These are phyloP conservation scores for Polygonum aviculare DNA, from an alignment of 148 eudicot genomes.

Conservation along the genomic window DNA sequence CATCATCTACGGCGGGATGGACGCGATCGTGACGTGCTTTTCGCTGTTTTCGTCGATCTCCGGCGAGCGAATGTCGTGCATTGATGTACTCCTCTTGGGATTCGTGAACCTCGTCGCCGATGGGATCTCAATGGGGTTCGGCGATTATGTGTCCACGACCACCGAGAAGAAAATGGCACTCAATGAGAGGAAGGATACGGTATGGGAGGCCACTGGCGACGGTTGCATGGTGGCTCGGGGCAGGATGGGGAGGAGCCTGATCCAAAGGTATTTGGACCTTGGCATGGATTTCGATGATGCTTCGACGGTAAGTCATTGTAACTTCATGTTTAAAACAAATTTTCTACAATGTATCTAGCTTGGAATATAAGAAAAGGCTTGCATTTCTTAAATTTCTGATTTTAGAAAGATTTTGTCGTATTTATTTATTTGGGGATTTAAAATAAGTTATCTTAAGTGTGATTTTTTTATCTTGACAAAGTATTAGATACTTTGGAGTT, in stretches of 20 bases:
- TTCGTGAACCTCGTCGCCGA: slow-evolving; percentile 62
- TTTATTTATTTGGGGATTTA: too few relatives aligned
- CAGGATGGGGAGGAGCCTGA: slow-evolving; percentile 16
- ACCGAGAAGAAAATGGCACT: slow-evolving; percentile 45
- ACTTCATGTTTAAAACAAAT: too few relatives aligned
- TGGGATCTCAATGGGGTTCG: slow-evolving; percentile 73
- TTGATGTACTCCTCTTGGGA: slow-evolving; percentile 57
- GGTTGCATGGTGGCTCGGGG: neutral
- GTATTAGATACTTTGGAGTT: too few relatives aligned
- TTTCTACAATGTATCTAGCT: too few relatives aligned
- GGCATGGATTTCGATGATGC: slow-evolving; percentile 54
- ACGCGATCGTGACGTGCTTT: slow-evolving; percentile 54
- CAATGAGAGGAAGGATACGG: slow-evolving; percentile 38
- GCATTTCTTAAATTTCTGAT: too few relatives aligned
- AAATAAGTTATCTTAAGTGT: too few relatives aligned
- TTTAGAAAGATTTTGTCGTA: too few relatives aligned
- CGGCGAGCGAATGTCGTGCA: slow-evolving; percentile 47
- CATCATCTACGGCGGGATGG: slow-evolving; percentile 57
- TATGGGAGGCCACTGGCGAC: slow-evolving; percentile 38
- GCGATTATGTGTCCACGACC: slow-evolving; percentile 53
- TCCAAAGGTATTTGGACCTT: slow-evolving; percentile 29
- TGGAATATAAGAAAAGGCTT: too few relatives aligned
- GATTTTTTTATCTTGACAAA: too few relatives aligned
- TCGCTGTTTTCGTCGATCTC: slow-evolving; percentile 50
- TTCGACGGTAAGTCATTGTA: slow-evolving; percentile 20